A percentile compares a stretch with the other conserved stretches of the same genome.
Conservation (phyloP, 371 early-diverging fungal genomes). For the Mortierella sp. region DNA sequence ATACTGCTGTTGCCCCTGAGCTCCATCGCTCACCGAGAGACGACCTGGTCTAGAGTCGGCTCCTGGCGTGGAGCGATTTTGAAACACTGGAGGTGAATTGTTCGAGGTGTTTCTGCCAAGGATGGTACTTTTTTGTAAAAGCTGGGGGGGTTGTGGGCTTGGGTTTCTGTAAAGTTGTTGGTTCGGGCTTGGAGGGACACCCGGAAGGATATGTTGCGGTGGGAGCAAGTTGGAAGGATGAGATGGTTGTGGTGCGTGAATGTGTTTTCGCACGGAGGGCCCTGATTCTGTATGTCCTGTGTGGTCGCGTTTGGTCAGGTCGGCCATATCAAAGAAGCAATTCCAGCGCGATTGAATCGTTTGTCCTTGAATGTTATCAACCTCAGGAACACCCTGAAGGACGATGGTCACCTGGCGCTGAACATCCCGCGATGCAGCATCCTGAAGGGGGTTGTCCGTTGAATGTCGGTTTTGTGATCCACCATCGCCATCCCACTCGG, state of each 20-base stretch:
- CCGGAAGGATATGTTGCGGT: slow-evolving; percentile 12
- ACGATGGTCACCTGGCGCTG: slow-evolving; percentile 70
- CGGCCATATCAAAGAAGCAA: slow-evolving; percentile 70
- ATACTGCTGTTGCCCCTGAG: slow-evolving; percentile 11
- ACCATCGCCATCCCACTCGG: slow-evolving; percentile 35
- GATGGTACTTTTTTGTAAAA: slow-evolving; percentile 25
- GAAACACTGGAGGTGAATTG: slow-evolving; percentile 12
- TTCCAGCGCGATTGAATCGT: slow-evolving; percentile 74
- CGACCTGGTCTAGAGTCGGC: slow-evolving; percentile 23
- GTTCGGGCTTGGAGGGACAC: not conserved
- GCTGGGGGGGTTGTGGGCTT: slow-evolving; percentile 47
- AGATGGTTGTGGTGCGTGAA: slow-evolving; percentile 44
- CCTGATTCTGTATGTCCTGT: slow-evolving; percentile 11
- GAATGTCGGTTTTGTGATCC: slow-evolving; percentile 33
- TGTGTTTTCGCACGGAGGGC: slow-evolving; percentile 20
- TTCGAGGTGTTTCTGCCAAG: slow-evolving; percentile 33
- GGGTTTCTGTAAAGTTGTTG: slow-evolving; percentile 24
- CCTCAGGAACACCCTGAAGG: slow-evolving; percentile 64
- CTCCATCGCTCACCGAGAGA: slow-evolving; percentile 20
- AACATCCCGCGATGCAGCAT: slow-evolving; percentile 25
- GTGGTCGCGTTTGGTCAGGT: slow-evolving; percentile 64
- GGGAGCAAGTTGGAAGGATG: slow-evolving; percentile 36
- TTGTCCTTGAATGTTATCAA: slow-evolving; percentile 62
- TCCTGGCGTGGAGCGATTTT: slow-evolving; percentile 16
- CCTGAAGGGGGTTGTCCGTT: slow-evolving; percentile 23